These are phyloP conservation scores for Rhodocollybia butyracea DNA, from an alignment of 768 basidiomycete species.

Conservation along the genomic window DNA sequence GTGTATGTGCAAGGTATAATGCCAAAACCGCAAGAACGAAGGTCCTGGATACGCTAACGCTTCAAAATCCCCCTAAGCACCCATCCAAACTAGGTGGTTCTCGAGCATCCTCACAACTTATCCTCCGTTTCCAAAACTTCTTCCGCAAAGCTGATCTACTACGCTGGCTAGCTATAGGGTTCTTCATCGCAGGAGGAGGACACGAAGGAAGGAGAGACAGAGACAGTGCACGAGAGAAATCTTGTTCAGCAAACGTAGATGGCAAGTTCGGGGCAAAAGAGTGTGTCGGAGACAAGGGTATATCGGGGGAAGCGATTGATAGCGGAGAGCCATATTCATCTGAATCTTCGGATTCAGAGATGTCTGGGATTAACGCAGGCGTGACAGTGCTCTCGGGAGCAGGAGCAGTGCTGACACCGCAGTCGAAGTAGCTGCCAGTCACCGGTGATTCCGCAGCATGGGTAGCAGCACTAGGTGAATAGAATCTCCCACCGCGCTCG, in stretches of 20 bases:
- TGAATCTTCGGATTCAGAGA: slow-evolving; percentile 41
- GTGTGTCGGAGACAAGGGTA: slow-evolving; percentile 22
- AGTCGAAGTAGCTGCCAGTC: slow-evolving; percentile 43
- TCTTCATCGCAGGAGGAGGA: slow-evolving; percentile 17
- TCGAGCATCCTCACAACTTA: slow-evolving; percentile 5
- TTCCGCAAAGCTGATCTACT: background rate
- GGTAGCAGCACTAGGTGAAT: slow-evolving; percentile 16
- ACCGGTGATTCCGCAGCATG: slow-evolving; percentile 10
- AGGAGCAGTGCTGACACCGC: slow-evolving; percentile 40
- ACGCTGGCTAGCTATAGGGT: background rate
- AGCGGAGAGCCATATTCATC: slow-evolving; percentile 33
- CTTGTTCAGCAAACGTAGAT: slow-evolving; percentile 21
- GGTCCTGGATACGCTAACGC: background rate
- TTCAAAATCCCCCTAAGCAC: slow-evolving; percentile 41
- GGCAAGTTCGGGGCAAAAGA: no score
- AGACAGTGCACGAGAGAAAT: slow-evolving; percentile 18
- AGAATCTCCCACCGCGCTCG: slow-evolving; percentile 56
- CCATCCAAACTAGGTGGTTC: slow-evolving; percentile 37
- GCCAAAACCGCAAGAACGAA: no score
- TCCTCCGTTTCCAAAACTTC: slow-evolving; percentile 8
- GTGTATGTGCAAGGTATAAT: no score
- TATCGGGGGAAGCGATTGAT: slow-evolving; percentile 20
- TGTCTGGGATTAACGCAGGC: slow-evolving; percentile 28
- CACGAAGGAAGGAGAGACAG: slow-evolving; percentile 30
- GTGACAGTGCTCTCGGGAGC: slow-evolving; percentile 18